A percentile compares a stretch with the other conserved stretches of the same genome.
Conservation (phyloP, 345 rosid species). For the Eucalyptus guilfoylei region DNA sequence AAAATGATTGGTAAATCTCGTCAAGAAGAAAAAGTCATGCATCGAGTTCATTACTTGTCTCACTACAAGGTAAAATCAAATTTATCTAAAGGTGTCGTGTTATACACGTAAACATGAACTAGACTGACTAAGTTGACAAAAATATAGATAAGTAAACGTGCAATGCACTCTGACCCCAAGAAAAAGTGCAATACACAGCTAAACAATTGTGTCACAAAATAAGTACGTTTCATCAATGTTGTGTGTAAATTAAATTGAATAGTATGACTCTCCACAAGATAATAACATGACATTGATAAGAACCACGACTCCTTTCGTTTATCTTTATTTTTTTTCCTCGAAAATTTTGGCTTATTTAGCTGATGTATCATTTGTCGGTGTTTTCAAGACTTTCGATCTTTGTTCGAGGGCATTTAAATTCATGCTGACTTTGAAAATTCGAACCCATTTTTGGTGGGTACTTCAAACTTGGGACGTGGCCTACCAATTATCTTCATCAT, state of each 20-base stretch:
- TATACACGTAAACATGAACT: neutral
- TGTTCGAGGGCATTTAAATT: neutral
- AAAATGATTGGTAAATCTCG: neutral
- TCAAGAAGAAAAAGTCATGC: neutral
- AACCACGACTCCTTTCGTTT: rapidly evolving
- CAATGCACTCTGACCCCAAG: too few relatives aligned
- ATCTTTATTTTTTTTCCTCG: too few relatives aligned
- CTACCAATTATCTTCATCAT: neutral
- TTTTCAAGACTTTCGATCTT: neutral
- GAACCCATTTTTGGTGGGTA: neutral
- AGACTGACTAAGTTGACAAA: neutral
- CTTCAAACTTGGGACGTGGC: neutral
- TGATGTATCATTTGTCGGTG: neutral
- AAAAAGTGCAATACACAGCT: neutral
- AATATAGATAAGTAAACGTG: neutral
- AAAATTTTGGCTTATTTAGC: neutral
- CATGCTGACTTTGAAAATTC: neutral
- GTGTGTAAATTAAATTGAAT: neutral
- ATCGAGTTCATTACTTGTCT: neutral
- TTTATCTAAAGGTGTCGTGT: neutral
- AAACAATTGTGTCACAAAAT: neutral
- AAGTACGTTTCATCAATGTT: rapidly evolving
- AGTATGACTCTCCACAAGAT: neutral
- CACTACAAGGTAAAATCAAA: neutral
- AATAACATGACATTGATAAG: neutral